These are phyloP conservation scores for Strobilomyces dryophilus DNA, from an alignment of 768 basidiomycete species.

Conservation along the genomic window DNA sequence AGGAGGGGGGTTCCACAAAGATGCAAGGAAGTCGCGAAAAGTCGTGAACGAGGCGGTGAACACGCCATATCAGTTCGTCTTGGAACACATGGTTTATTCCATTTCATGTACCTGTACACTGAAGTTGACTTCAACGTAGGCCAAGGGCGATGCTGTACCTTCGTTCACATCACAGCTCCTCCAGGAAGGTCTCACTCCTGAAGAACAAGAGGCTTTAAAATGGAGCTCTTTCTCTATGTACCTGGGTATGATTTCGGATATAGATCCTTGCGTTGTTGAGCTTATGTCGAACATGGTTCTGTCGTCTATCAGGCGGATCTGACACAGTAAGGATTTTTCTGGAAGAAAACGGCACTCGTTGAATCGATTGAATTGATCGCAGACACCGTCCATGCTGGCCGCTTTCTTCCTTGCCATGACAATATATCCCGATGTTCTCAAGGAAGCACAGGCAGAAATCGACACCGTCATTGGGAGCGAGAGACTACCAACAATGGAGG, in stretches of 20 bases:
- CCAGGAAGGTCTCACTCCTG: slow-evolving; percentile 2
- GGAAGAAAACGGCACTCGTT: too few species aligned
- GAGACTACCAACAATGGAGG: too few species aligned
- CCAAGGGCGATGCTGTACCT: slow-evolving; percentile 4
- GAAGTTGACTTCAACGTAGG: background rate
- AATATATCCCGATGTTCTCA: too few species aligned
- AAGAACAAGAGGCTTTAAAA: slow-evolving; percentile 5
- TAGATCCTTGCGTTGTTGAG: too few species aligned
- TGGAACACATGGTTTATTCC: slow-evolving; percentile 13
- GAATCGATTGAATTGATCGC: too few species aligned
- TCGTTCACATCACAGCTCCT: slow-evolving; percentile 14
- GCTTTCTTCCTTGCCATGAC: too few species aligned
- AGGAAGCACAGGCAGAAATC: background rate
- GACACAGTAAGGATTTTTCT: background rate
- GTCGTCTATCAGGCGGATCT: background rate
- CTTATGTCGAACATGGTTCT: background rate
- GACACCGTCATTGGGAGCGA: too few species aligned
- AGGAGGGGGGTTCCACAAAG: slow-evolving; percentile 17
- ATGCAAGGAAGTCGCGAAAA: slow-evolving; percentile 3
- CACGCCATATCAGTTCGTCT: slow-evolving; percentile 5
- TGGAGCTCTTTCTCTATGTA: background rate
- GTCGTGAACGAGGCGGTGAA: background rate
- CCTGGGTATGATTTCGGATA: background rate
- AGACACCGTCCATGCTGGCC: too few species aligned
- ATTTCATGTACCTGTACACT: background rate